A percentile compares a stretch with the other conserved stretches of the same genome.
Conservation (phyloP, 176 grass and related monocot genomes). For the Oryza meyeriana region DNA sequence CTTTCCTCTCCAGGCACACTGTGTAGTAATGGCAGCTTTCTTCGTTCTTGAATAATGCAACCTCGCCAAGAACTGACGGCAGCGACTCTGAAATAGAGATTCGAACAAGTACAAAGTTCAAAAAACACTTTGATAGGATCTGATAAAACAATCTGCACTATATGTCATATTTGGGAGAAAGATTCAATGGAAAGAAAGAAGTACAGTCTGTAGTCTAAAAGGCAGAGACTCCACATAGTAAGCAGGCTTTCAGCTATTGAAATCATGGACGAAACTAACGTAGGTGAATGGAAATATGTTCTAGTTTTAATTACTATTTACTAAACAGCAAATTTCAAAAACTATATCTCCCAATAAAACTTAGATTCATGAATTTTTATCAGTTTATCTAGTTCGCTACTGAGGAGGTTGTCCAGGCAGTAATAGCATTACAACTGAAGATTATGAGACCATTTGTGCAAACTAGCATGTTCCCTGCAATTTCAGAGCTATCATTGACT, state of each 20-base stretch:
- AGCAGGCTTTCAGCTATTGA: neutral
- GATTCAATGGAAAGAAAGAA: neutral
- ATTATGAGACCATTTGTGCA: neutral
- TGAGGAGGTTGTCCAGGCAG: conserved; percentile 11
- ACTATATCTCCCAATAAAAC: neutral
- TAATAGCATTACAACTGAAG: neutral
- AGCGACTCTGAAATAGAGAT: conserved; percentile 68
- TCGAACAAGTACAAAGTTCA: conserved; percentile 14
- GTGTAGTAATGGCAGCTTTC: conserved; percentile 87
- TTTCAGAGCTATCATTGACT: conserved; percentile 12
- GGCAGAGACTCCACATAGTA: neutral
- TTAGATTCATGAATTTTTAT: neutral
- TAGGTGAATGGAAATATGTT: conserved; percentile 14
- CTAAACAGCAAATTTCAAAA: neutral
- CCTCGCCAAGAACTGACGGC: conserved; percentile 71
- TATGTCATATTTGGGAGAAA: conserved; percentile 19
- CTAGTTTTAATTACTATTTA: neutral
- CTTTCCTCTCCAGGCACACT: conserved; percentile 96
- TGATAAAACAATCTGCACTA: neutral
- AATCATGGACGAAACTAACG: conserved; percentile 4
- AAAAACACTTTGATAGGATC: conserved; percentile 16
- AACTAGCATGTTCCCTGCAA: conserved; percentile 18
- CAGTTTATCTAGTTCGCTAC: conserved; percentile 2
- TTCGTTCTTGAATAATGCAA: conserved; percentile 80
- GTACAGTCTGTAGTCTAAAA: neutral